Percentiles rank a stretch among this genome's conserved stretches.
Conservation (phyloP, 345 rosid species). For the Eutrema heterophyllum region DNA sequence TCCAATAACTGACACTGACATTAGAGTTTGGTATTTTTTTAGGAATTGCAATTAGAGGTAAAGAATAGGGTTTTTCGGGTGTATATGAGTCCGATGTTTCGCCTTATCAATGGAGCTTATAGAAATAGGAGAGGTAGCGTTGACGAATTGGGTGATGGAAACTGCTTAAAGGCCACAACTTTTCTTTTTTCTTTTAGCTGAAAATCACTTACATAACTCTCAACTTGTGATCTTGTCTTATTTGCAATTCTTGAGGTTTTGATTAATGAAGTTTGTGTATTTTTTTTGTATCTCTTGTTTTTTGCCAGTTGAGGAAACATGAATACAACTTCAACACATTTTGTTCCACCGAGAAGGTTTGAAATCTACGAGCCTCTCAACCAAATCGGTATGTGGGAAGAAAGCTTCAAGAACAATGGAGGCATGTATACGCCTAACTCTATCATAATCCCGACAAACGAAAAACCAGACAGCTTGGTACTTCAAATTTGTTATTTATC, state of each 20-base stretch:
- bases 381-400: slow-evolving; percentile 86
- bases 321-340: slow-evolving; percentile 76
- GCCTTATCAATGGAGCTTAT: slow-evolving; percentile 26
- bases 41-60: neutral
- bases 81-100: slow-evolving; percentile 12
- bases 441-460: slow-evolving; percentile 44
- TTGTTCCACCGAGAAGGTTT: slow-evolving; percentile 64
- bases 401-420: slow-evolving; percentile 50
- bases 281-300: neutral
- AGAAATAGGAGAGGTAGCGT: slow-evolving; percentile 23
- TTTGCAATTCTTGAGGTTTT: neutral
- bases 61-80: slow-evolving; percentile 21
- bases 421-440: slow-evolving; percentile 44
- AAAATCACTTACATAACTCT: slow-evolving; percentile 18
- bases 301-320: slow-evolving; percentile 43
- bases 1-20: slow-evolving; percentile 35
- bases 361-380: slow-evolving; percentile 67
- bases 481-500: slow-evolving; percentile 1
- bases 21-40: slow-evolving; percentile 12
- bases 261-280: neutral
- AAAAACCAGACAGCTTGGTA: slow-evolving; percentile 71
- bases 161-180: neutral
- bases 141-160: slow-evolving; percentile 27
- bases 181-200: neutral
- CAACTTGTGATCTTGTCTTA: slow-evolving; percentile 3